Evolutionary conservation across 306 rosid genomes (phyloP).

Genomic region (Glycyrrhiza uralensis): DNA sequence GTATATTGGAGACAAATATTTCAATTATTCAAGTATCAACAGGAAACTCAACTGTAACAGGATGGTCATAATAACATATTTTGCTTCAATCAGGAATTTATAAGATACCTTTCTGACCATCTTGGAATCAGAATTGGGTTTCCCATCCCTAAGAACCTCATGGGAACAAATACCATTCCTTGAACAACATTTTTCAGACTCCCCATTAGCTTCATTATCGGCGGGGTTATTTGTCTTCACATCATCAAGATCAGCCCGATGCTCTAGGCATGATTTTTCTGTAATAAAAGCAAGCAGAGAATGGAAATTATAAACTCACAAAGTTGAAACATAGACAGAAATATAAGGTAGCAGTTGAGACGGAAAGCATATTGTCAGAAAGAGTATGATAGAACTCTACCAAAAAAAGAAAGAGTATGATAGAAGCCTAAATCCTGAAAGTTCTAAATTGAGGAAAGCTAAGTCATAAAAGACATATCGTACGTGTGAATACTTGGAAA

Average conservation of each 20-base stretch:
- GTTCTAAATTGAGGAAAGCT: background rate
- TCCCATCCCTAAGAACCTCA: slow-evolving; percentile 79
- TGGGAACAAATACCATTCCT: slow-evolving; percentile 85
- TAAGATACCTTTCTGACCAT: slow-evolving; percentile 56
- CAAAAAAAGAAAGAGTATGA: background rate
- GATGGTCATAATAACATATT: slow-evolving; percentile 17
- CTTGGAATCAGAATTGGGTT: slow-evolving; percentile 51
- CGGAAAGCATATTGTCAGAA: slow-evolving; percentile 5
- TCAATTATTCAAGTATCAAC: slow-evolving; percentile 13
- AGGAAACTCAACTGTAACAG: slow-evolving; percentile 12
- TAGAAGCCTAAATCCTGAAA: background rate
- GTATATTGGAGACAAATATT: background rate
- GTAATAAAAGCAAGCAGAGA: slow-evolving; percentile 26
- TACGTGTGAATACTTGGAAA: background rate
- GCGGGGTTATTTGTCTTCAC: slow-evolving; percentile 30
- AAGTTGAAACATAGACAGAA: background rate
- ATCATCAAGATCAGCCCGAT: slow-evolving; percentile 30
- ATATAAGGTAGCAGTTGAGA: background rate
- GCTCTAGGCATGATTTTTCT: slow-evolving; percentile 49
- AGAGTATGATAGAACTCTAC: background rate
- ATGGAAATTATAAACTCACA: background rate
- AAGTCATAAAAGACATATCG: background rate
- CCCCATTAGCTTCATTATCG: slow-evolving; percentile 31
- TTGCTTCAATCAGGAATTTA: slow-evolving; percentile 2
- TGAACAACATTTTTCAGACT: slow-evolving; percentile 56